Evolutionary conservation across 225 moss, liverwort and hornwort species (phyloP), one percentile per base, ranked within the genome.

Genomic region (Sphagnum tenellum): DNA sequence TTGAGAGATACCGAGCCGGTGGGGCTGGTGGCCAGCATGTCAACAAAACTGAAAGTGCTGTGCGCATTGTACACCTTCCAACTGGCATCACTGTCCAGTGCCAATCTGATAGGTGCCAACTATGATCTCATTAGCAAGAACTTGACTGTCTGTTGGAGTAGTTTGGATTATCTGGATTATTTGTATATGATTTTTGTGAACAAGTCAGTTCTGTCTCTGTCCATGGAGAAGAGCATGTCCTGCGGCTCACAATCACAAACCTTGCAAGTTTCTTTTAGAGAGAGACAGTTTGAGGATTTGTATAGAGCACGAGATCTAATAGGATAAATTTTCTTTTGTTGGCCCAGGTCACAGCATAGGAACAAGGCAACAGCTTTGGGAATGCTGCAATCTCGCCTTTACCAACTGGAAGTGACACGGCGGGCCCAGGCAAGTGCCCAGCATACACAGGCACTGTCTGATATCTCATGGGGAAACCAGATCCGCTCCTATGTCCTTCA

Each of bases 31-130:
- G 95, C 64, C 95, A 95, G 76, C 95, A 95, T 77, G 92, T 89
- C 9, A 95, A 95, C 79, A 95, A 95, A 84, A 95, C 95, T 29
- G 95, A 95, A 67, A 92, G 95, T 77, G 95, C 95, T 65, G 86
- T 95, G 52, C 82, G 95, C 56, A 92, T 95, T 57, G 74, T 85
- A 51, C 95, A 95, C 63, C 56, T 95, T 60, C 95, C 95, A 46
- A 89, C 92, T 48, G 95, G 95, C 63, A 86, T 92, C 64, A 82
- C 86, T 64, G 89, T 88, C 7, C 95, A 95, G 75, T 92, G 95
- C 60, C 95, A 95, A 75, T 83, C 89, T 70, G 95, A 95, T 74
- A 86, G 95, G 95, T 94, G 70, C 7, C 7, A 52, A 29, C 29
- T 29, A 29, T 29, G 29, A 29, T 29, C 29, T 29, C 29, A 0